phyloP scores from a whole-genome alignment of 176 grass and related monocot genomes.

The Phoenix dactylifera region DNA sequence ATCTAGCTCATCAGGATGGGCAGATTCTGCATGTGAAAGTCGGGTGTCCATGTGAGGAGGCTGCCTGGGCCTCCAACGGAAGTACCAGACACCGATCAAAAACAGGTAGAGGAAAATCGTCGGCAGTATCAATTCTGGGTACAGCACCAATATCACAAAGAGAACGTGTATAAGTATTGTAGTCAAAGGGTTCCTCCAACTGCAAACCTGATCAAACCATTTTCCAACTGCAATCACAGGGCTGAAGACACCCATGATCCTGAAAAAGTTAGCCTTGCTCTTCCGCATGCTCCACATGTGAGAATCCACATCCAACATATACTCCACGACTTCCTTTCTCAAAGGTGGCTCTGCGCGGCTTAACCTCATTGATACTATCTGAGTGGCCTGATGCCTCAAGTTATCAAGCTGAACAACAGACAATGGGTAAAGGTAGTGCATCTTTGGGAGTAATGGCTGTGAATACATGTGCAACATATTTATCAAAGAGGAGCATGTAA shows the following conservation, averaged over 20 bases:
- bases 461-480: constrained; percentile 57
- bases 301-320: constrained; percentile 59
- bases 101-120: constrained; percentile 44
- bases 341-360: constrained; percentile 44
- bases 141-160: constrained; percentile 40
- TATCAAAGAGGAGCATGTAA: constrained; percentile 46
- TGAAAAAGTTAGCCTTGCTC: constrained; percentile 61
- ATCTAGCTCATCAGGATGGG: constrained; percentile 38
- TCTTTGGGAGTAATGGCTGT: constrained; percentile 55
- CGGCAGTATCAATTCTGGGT: constrained; percentile 38
- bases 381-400: constrained; percentile 52
- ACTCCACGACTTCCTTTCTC: constrained; percentile 61
- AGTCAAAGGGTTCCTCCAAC: constrained; percentile 51
- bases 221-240: constrained; percentile 33
- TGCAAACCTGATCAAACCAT: constrained; percentile 56
- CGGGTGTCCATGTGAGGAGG: constrained; percentile 46
- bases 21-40: constrained; percentile 30
- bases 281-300: constrained; percentile 76
- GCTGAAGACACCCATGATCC: constrained; percentile 40
- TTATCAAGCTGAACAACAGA: constrained; percentile 43
- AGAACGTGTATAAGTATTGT: constrained; percentile 53
- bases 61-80: constrained; percentile 40
- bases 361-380: constrained; percentile 56
- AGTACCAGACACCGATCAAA: constrained; percentile 46
- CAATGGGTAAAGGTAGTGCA: constrained; percentile 59